A percentile compares a stretch with the other conserved stretches of the same genome.
Conservation (phyloP, 108 stramenopile species). For the Thalassiosira profunda region DNA sequence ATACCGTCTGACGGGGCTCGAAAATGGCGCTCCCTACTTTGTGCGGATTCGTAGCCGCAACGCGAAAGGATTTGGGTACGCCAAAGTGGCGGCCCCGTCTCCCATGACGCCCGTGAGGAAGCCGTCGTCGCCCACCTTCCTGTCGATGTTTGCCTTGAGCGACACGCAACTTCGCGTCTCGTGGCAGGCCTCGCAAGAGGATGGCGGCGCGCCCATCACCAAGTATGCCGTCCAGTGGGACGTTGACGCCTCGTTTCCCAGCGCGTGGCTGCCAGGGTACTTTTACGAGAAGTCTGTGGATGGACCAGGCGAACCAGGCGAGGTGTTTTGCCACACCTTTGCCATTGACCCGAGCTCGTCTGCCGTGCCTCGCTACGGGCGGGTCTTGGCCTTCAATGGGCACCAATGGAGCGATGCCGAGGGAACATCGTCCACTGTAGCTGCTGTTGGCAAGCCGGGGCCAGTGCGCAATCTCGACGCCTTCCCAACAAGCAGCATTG, state of each 20-base stretch:
- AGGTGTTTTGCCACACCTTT: slow-evolving; percentile 84
- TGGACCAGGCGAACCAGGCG: too few relatives aligned
- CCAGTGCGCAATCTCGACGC: slow-evolving; percentile 43
- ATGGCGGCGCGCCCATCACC: slow-evolving; percentile 69
- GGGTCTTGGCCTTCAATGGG: slow-evolving; percentile 81
- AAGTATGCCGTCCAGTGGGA: slow-evolving; percentile 86
- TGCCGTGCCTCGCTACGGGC: slow-evolving; percentile 56
- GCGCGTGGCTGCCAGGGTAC: slow-evolving; percentile 33
- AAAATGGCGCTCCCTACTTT: slow-evolving; percentile 55
- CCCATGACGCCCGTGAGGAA: slow-evolving; percentile 58
- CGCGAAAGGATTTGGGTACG: slow-evolving; percentile 64
- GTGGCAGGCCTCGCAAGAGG: slow-evolving; percentile 57
- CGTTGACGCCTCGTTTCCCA: slow-evolving; percentile 36
- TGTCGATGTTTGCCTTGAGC: slow-evolving; percentile 65
- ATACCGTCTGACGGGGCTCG: slow-evolving; percentile 45
- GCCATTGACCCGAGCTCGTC: slow-evolving; percentile 48
- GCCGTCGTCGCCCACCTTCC: slow-evolving; percentile 51
- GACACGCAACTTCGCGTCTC: slow-evolving; percentile 64
- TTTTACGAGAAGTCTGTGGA: slow-evolving; percentile 24
- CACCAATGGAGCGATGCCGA: slow-evolving; percentile 55
- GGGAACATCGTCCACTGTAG: slow-evolving; percentile 4
- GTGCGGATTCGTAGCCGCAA: slow-evolving; percentile 58
- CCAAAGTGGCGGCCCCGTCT: slow-evolving; percentile 28
- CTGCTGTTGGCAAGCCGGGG: slow-evolving; percentile 30
- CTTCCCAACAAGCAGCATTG: slow-evolving; percentile 57